A percentile compares a stretch with the other conserved stretches of the same genome.
Evolutionary conservation across 2,329 filamentous ascomycete genomes (phyloP).

Genomic region (Cercospora citrullina): DNA sequence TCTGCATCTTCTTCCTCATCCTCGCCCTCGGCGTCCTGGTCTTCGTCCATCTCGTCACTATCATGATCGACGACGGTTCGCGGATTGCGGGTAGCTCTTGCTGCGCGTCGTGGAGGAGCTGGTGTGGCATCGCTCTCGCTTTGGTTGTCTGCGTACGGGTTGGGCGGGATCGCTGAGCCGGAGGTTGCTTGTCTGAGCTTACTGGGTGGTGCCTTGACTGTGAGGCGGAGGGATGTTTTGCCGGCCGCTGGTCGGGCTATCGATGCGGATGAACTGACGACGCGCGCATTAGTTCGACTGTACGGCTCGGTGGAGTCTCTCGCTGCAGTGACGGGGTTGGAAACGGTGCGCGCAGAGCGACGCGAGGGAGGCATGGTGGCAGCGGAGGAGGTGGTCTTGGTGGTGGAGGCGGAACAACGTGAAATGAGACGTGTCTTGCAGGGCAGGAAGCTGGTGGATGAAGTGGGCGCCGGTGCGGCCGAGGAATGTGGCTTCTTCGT

Average conservation of each 20-base stretch:
- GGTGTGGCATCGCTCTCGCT: constrained; percentile 40
- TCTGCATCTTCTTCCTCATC: constrained; percentile 37
- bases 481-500: constrained; percentile 6
- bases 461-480: constrained; percentile 14
- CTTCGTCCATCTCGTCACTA: constrained; percentile 27
- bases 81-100: constrained; percentile 39
- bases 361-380: constrained; percentile 37
- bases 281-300: constrained; percentile 31
- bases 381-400: background rate
- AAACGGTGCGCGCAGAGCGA: constrained; percentile 35
- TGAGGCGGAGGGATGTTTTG: constrained; percentile 50
- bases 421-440: background rate
- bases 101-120: constrained; percentile 32
- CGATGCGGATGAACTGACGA: constrained; percentile 32
- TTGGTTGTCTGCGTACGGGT: constrained; percentile 35
- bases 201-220: constrained; percentile 52
- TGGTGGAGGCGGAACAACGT: background rate
- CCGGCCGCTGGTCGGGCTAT: constrained; percentile 44
- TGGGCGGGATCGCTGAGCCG: constrained; percentile 37
- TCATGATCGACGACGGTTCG: constrained; percentile 39
- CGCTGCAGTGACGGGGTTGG: constrained; percentile 21
- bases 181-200: constrained; percentile 52
- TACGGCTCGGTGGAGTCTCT: constrained; percentile 30
- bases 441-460: constrained; percentile 1
- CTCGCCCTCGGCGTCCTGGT: constrained; percentile 30